A percentile compares a stretch with the other conserved stretches of the same genome.
These are phyloP conservation scores for Lachnellula occidentalis DNA, from an alignment of 2,329 filamentous ascomycete species.

Conservation along the genomic window DNA sequence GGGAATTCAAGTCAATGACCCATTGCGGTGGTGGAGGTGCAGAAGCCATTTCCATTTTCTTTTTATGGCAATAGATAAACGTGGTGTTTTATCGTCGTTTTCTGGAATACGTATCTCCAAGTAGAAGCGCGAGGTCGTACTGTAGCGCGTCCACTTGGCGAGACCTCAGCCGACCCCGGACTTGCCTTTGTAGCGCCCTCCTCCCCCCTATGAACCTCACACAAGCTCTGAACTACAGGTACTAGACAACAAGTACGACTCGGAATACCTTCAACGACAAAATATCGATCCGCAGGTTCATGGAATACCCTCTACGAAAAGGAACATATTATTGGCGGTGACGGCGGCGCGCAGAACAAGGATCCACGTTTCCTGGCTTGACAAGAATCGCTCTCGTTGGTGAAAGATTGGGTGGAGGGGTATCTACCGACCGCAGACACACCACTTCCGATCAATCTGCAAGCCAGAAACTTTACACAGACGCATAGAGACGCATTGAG, in stretches of 20 bases:
- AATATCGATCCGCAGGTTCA: conserved; percentile 14
- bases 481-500: conserved; percentile 12
- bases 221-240: conserved; percentile 4
- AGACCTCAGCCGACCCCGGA: conserved; percentile 11
- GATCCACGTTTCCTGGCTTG: conserved; percentile 17
- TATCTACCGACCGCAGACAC: conserved; percentile 8
- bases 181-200: conserved; percentile 4
- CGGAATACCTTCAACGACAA: conserved; percentile 5
- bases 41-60: conserved; percentile 28
- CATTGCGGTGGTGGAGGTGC: conserved; percentile 62
- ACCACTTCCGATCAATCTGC: not conserved
- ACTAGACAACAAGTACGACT: not conserved
- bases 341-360: conserved; percentile 23
- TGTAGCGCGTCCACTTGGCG: conserved; percentile 7
- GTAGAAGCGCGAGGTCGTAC: not conserved
- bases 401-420: conserved; percentile 25
- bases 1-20: conserved; percentile 73
- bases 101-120: too few relatives aligned
- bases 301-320: conserved; percentile 19
- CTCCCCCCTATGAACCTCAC: conserved; percentile 12
- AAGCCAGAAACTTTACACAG: not conserved
- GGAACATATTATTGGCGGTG: conserved; percentile 19
- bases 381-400: conserved; percentile 25
- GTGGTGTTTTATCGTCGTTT: too few relatives aligned
- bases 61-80: not conserved